These are phyloP conservation scores for Metschnikowia kofuensis DNA, from an alignment of 805 yeast species.

Conservation along the genomic window DNA sequence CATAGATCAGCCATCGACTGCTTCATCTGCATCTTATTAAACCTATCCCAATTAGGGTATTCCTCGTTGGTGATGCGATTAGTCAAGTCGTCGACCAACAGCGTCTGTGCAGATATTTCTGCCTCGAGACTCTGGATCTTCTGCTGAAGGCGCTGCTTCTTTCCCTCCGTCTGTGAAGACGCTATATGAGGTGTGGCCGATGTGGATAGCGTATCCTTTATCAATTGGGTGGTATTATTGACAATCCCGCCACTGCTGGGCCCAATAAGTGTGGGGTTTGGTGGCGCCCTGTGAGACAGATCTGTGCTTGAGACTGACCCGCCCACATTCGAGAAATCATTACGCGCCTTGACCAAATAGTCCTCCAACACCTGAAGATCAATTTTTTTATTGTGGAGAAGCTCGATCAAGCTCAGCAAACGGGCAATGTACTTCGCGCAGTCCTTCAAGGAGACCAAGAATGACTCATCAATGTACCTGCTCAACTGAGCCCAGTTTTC, in stretches of 20 bases:
- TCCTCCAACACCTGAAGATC: conserved; percentile 86
- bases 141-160: conserved; percentile 40
- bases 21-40: conserved; percentile 75
- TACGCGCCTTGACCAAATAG: conserved; percentile 66
- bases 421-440: conserved; percentile 65
- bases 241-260: conserved; percentile 33
- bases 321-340: conserved; percentile 51
- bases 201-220: conserved; percentile 50
- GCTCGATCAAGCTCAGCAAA: conserved; percentile 59
- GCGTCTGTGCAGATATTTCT: conserved; percentile 44
- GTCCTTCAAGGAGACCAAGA: conserved; percentile 79
- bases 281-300: conserved; percentile 21
- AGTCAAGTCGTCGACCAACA: conserved; percentile 46
- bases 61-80: conserved; percentile 47
- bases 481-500: conserved; percentile 42
- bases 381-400: conserved; percentile 86
- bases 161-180: conserved; percentile 41
- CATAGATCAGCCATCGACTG: conserved; percentile 69
- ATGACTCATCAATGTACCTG: conserved; percentile 68
- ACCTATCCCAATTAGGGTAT: conserved; percentile 68
- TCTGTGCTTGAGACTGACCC: conserved; percentile 45
- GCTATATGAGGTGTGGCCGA: conserved; percentile 43
- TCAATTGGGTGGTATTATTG: conserved; percentile 41
- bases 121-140: conserved; percentile 43
- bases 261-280: conserved; percentile 28